A percentile compares a stretch with the other conserved stretches of the same genome.
Conservation (phyloP, 371 early-diverging fungal genomes). For the Basidiobolus meristosporus region DNA sequence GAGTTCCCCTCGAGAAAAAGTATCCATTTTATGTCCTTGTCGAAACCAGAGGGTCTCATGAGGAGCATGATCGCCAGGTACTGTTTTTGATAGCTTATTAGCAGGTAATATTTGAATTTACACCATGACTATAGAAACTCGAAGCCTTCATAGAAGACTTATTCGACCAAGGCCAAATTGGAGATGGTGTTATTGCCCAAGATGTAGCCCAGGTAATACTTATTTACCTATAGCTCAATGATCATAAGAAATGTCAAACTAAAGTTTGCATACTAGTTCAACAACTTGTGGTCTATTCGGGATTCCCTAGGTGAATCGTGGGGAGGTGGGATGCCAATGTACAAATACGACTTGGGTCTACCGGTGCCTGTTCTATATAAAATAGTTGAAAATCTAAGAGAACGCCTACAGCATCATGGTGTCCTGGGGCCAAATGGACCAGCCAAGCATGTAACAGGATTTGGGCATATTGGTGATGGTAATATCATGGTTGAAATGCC, state of each 20-base stretch:
- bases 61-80: constrained; percentile 75
- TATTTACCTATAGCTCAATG: too few species aligned
- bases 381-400: constrained; percentile 56
- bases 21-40: constrained; percentile 83
- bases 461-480: constrained; percentile 81
- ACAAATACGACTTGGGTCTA: constrained; percentile 84
- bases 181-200: constrained; percentile 84
- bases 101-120: too few species aligned
- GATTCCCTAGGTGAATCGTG: constrained; percentile 87
- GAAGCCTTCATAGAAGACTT: constrained; percentile 40
- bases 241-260: background rate
- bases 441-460: constrained; percentile 64
- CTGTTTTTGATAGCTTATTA: too few species aligned
- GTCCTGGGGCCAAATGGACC: constrained; percentile 26
- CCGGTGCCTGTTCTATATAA: constrained; percentile 71
- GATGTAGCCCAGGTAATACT: constrained; percentile 34
- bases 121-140: constrained; percentile 34
- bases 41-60: constrained; percentile 84
- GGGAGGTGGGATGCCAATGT: constrained; percentile 60
- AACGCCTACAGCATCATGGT: constrained; percentile 30
- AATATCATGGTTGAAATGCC: background rate
- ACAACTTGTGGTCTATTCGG: constrained; percentile 70
- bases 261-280: constrained; percentile 16
- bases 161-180: constrained; percentile 41
- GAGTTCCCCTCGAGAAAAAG: constrained; percentile 34